Conservation (phyloP, 106 monocot genomes). For the Phalaenopsis aphrodite region DNA sequence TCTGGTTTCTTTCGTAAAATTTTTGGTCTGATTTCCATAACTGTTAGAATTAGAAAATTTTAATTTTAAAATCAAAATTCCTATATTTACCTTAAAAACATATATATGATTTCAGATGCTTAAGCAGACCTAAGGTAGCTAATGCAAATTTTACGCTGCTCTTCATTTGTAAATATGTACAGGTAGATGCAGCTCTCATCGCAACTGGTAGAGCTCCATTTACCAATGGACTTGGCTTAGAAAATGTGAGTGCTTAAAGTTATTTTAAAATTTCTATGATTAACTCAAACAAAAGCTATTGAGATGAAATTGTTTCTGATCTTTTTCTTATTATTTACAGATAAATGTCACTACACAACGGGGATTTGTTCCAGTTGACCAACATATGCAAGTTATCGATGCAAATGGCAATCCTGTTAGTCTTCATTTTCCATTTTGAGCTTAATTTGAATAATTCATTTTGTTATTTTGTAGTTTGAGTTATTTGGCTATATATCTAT, state of each 20-base stretch:
- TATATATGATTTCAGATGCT: background rate
- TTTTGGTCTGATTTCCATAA: background rate
- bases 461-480: background rate
- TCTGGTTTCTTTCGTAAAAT: background rate
- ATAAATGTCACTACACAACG: constrained; percentile 90
- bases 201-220: constrained; percentile 97
- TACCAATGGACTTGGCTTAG: constrained; percentile 95
- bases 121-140: background rate
- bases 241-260: constrained; percentile 45
- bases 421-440: constrained; percentile 3
- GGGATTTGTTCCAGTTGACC: constrained; percentile 94
- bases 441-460: background rate
- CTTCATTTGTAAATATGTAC: constrained; percentile 2
- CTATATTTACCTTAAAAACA: background rate
- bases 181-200: constrained; percentile 99
- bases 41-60: background rate
- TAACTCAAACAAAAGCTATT: background rate
- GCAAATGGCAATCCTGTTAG: constrained; percentile 65
- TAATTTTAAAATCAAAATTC: background rate
- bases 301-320: background rate
- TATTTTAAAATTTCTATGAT: background rate
- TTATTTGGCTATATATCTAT: background rate
- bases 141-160: background rate
- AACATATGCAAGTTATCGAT: constrained; percentile 90
- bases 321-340: constrained; percentile 24